phyloP scores from a whole-genome alignment of 75 land plant species.

The Pinus taeda region DNA sequence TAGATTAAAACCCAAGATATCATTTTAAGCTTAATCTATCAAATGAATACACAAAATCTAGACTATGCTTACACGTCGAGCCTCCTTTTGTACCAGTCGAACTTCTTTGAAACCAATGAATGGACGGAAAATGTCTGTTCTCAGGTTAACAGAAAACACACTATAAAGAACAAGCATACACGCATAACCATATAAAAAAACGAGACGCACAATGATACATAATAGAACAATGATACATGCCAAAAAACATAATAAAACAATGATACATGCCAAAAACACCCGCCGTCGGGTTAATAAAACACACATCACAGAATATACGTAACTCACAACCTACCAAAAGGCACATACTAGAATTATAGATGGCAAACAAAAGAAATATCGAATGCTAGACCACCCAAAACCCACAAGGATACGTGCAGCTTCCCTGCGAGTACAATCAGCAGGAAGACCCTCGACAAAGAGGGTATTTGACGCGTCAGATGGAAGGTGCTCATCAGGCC shows the following conservation, averaged over 20 bases:
- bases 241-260: too few species aligned
- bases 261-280: too few species aligned
- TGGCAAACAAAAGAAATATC: too few species aligned
- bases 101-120: constrained; percentile 97
- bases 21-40: too few species aligned
- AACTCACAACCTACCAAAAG: too few species aligned
- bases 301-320: too few species aligned
- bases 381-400: neutral
- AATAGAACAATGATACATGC: neutral
- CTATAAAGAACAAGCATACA: neutral
- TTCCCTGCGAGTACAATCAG: constrained; percentile 76
- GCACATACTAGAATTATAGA: too few species aligned
- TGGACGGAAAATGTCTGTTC: constrained; percentile 85
- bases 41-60: too few species aligned
- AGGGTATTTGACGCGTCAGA: constrained; percentile 83
- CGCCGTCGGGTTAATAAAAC: too few species aligned
- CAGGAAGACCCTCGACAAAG: constrained; percentile 86
- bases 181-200: too few species aligned
- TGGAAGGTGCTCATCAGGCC: constrained; percentile 56
- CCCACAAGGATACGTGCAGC: constrained; percentile 65
- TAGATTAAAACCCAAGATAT: too few species aligned
- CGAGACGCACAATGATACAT: too few species aligned
- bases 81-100: constrained; percentile 87
- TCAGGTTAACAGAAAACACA: constrained; percentile 16
- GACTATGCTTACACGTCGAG: constrained; percentile 59